These are phyloP conservation scores for Epithemia pelagica DNA, from an alignment of 108 stramenopile species.

Conservation along the genomic window DNA sequence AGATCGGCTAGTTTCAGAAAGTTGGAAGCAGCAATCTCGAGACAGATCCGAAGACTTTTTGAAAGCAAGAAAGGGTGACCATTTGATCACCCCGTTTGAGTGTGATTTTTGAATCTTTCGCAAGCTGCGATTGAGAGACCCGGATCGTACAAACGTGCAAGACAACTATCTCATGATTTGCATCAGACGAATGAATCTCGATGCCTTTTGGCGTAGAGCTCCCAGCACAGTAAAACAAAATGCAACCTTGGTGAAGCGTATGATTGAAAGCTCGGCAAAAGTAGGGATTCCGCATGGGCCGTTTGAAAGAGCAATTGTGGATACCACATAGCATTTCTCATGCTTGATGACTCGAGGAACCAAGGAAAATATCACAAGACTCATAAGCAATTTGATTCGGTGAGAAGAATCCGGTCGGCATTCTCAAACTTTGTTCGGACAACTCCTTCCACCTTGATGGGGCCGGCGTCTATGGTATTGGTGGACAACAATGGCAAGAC, in stretches of 20 bases:
- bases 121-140: neutral
- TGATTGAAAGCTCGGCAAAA: neutral
- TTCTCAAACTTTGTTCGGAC: neutral
- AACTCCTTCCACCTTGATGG: neutral
- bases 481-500: neutral
- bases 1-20: neutral
- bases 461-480: neutral
- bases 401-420: neutral
- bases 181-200: neutral
- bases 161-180: neutral
- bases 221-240: neutral
- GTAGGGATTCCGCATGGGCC: neutral
- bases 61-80: neutral
- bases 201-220: neutral
- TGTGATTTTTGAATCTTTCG: slow-evolving; percentile 3
- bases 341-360: neutral
- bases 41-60: neutral
- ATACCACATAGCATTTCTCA: neutral
- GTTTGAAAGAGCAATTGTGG: neutral
- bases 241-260: neutral
- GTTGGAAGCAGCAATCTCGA: neutral
- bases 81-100: neutral
- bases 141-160: neutral
- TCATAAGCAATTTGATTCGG: neutral
- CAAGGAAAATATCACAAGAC: neutral